Evolutionary conservation across 768 basidiomycete genomes (phyloP).

Genomic region (Suillus fuscotomentosus): DNA sequence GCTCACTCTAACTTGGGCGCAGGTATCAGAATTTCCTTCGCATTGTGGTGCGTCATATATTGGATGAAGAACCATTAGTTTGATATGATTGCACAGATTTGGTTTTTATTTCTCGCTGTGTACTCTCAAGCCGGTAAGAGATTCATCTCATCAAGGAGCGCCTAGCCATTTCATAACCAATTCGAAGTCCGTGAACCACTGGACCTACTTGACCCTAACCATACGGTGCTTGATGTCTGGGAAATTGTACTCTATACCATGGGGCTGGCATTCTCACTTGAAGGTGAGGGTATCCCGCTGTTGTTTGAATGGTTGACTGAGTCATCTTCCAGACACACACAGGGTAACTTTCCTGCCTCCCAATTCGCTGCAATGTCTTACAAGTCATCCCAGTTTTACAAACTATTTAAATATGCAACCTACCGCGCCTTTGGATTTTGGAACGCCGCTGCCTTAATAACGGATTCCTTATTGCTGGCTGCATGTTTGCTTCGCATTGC

Average conservation of each 20-base stretch:
- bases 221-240: constrained; percentile 67
- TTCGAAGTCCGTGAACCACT: constrained; percentile 70
- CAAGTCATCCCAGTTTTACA: constrained; percentile 50
- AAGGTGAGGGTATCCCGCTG: constrained; percentile 54
- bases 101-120: constrained; percentile 73
- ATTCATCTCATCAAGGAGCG: not conserved
- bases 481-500: constrained; percentile 75
- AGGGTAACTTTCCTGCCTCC: constrained; percentile 14
- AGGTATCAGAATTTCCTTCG: constrained; percentile 88
- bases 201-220: constrained; percentile 60
- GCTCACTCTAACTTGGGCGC: not conserved
- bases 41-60: constrained; percentile 42
- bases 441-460: constrained; percentile 67
- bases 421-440: constrained; percentile 84
- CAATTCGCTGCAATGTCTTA: not conserved
- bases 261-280: constrained; percentile 72
- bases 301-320: constrained; percentile 46
- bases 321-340: constrained; percentile 18
- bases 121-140: constrained; percentile 83
- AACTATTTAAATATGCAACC: constrained; percentile 71
- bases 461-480: constrained; percentile 66
- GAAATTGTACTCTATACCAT: constrained; percentile 79
- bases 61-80: not conserved
- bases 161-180: constrained; percentile 3
- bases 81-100: constrained; percentile 24